Evolutionary conservation across 768 basidiomycete species (phyloP), one percentile per base, ranked within the genome.

Genomic region (Panaeolus cyanescens): DNA sequence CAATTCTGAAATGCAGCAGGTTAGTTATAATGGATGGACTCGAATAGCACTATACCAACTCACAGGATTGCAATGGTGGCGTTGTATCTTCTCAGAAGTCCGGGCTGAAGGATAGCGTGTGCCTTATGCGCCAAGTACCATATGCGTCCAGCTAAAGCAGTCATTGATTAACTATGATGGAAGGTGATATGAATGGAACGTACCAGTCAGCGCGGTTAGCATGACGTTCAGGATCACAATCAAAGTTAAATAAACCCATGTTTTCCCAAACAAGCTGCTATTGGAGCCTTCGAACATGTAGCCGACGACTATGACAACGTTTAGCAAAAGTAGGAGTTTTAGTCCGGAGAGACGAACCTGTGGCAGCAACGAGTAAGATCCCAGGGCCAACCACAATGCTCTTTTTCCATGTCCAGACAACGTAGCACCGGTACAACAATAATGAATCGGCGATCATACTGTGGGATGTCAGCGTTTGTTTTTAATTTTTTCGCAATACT

Each of bases 1-100:
- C 78, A 32, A 78, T 66, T 22, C 79, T 79, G 50, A 15, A 30
- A 32, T 8, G 9, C 45, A 33, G 56, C 50, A 32, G 36, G 50
- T 19, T 61, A 28, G 13, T 25, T 34, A 31, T 15, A 25, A 8
- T 8, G 8, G 12, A 40, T 30, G 15, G 15, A 37, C 13, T 31
- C 19, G 13, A 37, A 28, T 9, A n/a, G 33, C 13, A 20, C 31
- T 12, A 32, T 20, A 4, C 45, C 42, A 13, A 67, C 74, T 28
- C 55, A 80, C 79, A 78, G 65, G 17, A 79, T 74, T 5, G 73
- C 68, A 28, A 77, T 71, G 4, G 75, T 72, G n/a, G 68, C 70
- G 55, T 69, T 71, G 33, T 75, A 77, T 54, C 72, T 70, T 32
- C 66, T 64, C 15, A 75, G 65, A 37, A 77, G 71, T 4, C 64